Evolutionary conservation across 2,329 filamentous ascomycete genomes (phyloP).

Genomic region (Diaporthe capsici): DNA sequence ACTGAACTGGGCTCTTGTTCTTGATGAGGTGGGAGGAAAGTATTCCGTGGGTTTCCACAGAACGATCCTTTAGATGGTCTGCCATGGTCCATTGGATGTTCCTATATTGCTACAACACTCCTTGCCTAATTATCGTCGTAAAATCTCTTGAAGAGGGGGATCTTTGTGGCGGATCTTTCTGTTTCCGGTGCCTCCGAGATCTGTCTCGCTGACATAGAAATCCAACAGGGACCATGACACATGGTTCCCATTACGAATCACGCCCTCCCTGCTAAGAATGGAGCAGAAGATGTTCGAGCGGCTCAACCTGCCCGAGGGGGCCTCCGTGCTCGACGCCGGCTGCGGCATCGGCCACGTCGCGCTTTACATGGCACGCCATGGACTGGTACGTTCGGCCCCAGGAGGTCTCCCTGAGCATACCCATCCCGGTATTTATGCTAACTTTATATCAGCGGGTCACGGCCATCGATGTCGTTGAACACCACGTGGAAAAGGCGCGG

Average conservation of each 20-base stretch:
- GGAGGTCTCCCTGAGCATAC: background rate
- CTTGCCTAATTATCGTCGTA: too few relatives aligned
- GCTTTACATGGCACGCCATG: conserved; percentile 58
- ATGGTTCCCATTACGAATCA: conserved; percentile 63
- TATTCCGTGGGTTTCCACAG: background rate
- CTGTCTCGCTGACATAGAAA: too few relatives aligned
- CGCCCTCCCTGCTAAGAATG: conserved; percentile 60
- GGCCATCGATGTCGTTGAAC: conserved; percentile 64
- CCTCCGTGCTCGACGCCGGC: conserved; percentile 65
- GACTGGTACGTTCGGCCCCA: conserved; percentile 48
- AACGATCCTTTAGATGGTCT: too few relatives aligned
- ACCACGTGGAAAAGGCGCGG: conserved; percentile 60
- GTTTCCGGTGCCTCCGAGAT: too few relatives aligned
- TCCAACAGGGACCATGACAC: conserved; percentile 52
- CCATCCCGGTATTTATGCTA: too few relatives aligned
- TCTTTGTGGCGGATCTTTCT: too few relatives aligned
- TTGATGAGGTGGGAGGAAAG: background rate
- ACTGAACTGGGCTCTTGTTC: background rate
- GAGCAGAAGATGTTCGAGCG: conserved; percentile 61
- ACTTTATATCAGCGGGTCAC: conserved; percentile 48
- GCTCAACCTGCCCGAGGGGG: conserved; percentile 55
- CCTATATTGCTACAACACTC: too few relatives aligned
- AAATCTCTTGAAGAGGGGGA: too few relatives aligned
- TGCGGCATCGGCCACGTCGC: conserved; percentile 66
- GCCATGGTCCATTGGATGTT: too few relatives aligned